Conservation (phyloP, 2,329 filamentous ascomycete species). For the Neodidymelliopsis sp. region DNA sequence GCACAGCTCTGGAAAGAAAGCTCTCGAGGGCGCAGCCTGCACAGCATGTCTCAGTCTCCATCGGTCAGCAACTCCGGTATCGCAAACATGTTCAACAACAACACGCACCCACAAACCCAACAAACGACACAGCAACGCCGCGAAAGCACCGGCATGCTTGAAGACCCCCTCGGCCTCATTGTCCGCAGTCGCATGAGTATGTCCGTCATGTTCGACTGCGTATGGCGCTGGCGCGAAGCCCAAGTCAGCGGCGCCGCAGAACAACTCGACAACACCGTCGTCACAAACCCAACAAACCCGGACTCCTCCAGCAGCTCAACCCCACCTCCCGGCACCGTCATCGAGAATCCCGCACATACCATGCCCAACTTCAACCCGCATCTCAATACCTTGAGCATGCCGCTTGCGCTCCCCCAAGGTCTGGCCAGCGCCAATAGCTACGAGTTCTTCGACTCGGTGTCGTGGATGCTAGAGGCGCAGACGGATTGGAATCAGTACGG, state of each 20-base stretch:
- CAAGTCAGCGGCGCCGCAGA: conserved; percentile 55
- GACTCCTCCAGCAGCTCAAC: conserved; percentile 71
- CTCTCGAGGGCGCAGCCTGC: conserved; percentile 46
- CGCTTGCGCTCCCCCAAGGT: conserved; percentile 68
- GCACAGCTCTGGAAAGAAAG: conserved; percentile 82
- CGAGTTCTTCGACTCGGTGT: conserved; percentile 87
- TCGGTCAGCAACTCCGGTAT: conserved; percentile 43
- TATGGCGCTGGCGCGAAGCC: conserved; percentile 85
- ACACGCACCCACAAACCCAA: conserved; percentile 32
- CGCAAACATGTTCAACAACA: conserved; percentile 43
- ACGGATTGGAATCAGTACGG: conserved; percentile 45
- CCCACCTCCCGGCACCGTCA: conserved; percentile 59
- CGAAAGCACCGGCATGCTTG: conserved; percentile 53
- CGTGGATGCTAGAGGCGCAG: conserved; percentile 90
- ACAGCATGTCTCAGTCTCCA: conserved; percentile 49
- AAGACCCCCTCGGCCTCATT: conserved; percentile 78
- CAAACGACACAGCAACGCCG: conserved; percentile 36
- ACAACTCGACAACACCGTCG: conserved; percentile 68
- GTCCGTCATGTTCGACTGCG: conserved; percentile 83
- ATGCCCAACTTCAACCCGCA: conserved; percentile 49
- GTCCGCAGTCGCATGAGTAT: conserved; percentile 86
- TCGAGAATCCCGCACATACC: conserved; percentile 44
- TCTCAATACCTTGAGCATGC: conserved; percentile 52
- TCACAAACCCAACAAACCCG: conserved; percentile 87
- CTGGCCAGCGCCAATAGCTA: conserved; percentile 52